Evolutionary conservation across 2,329 filamentous ascomycete genomes (phyloP), one percentile per base, ranked within the genome.

Genomic region (Tothia fuscella): DNA sequence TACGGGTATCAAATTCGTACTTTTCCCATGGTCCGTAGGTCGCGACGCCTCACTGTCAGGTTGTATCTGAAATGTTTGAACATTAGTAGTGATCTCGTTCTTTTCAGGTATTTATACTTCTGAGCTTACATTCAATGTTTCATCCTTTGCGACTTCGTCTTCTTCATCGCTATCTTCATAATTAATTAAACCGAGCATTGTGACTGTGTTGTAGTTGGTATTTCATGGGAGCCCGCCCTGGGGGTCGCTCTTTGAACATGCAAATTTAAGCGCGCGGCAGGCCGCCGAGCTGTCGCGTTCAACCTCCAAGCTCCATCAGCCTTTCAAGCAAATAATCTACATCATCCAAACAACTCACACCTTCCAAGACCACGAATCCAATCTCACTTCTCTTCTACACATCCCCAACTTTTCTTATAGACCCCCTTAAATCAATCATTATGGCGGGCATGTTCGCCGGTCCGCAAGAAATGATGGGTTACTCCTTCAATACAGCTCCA

Each of bases 391-490:
- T n/a, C n/a, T n/a, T 6, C 28, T 37, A 6, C 22, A 10, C 24
- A 17, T 24, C 33, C 24, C 20, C 17, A 13, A 29, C 26, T 16
- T 42, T 16, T 9, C 10, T 10, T 38, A 14, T 14, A 13, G 13
- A 30, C 14, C 41, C 12, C 13, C 39, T 13, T 13, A 7, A 5
- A 29, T 42, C 28, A 41, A 20, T 49, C 53, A 60, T 47, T 38
- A 78, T 78, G 73, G 67, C 70, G 51, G 67, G 72, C 46, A 57
- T 76, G 46, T 64, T 72, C 59, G 60, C 64, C 55, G 61, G 65
- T 53, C 61, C 67, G 50, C 62, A 64, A 53, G 66, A 69, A 53
- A 66, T 64, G 48, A 66, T 73, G 52, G 68, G 72, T 59, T 78
- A 75, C 62, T 77, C 74, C 49, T 79, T 78, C 66, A 64, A 65